Evolutionary conservation across 2,329 filamentous ascomycete species (phyloP).

Genomic region (Xylariaceae sp.): DNA sequence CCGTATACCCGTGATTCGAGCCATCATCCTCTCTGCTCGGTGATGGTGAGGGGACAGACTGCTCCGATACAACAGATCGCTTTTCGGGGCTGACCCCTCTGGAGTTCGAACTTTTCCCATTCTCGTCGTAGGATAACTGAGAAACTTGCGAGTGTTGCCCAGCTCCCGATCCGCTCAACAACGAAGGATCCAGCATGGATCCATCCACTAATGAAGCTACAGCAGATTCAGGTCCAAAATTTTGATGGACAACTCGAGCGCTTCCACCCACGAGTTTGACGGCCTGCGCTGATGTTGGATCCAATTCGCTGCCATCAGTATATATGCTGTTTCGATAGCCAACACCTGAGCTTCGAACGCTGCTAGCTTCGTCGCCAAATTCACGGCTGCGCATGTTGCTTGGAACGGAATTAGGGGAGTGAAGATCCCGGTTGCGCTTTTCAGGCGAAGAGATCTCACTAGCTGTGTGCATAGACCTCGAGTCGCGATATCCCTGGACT

Average conservation of each 20-base stretch:
- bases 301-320: constrained; percentile 53
- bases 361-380: constrained; percentile 58
- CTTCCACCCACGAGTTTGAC: constrained; percentile 69
- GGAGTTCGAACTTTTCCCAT: constrained; percentile 12
- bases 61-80: constrained; percentile 34
- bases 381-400: constrained; percentile 47
- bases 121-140: constrained; percentile 28
- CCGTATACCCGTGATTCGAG: constrained; percentile 40
- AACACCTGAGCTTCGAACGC: constrained; percentile 48
- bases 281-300: constrained; percentile 62
- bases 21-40: constrained; percentile 25
- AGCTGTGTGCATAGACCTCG: constrained; percentile 46
- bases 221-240: constrained; percentile 75
- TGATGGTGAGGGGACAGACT: constrained; percentile 38
- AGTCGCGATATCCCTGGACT: constrained; percentile 53
- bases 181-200: constrained; percentile 64
- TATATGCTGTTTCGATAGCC: constrained; percentile 53
- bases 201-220: constrained; percentile 84
- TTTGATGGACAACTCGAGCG: constrained; percentile 70
- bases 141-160: constrained; percentile 45
- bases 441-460: constrained; percentile 58
- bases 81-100: constrained; percentile 41
- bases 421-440: constrained; percentile 41
- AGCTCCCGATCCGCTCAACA: constrained; percentile 57
- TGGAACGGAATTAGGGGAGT: constrained; percentile 55